A percentile compares a stretch with the other conserved stretches of the same genome.
Conservation (phyloP, 345 rosid genomes). For the Eucalyptus polyanthemos region DNA sequence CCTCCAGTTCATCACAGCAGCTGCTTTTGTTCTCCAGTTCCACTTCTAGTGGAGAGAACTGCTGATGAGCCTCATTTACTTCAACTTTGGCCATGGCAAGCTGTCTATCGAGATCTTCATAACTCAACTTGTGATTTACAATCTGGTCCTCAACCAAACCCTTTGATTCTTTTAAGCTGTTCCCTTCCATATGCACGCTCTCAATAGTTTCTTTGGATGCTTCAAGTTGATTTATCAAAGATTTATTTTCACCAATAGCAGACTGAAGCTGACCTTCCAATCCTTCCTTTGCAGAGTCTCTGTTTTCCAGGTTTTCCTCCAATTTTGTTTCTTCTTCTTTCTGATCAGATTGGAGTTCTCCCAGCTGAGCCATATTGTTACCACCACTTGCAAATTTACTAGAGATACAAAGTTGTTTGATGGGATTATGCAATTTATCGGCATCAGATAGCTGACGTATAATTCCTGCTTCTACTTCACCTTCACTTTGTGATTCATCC, state of each 20-base stretch:
- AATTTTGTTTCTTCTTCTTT: conserved; percentile 20
- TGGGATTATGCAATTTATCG: conserved; percentile 5
- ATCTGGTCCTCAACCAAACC: conserved; percentile 18
- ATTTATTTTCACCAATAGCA: conserved; percentile 4
- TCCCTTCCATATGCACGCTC: conserved; percentile 21
- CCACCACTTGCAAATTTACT: not conserved
- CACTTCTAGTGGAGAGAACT: conserved; percentile 20
- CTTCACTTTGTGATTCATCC: conserved; percentile 61
- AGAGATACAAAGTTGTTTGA: not conserved
- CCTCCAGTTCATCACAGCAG: conserved; percentile 37
- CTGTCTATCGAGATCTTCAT: conserved; percentile 24
- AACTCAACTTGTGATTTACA: conserved; percentile 13
- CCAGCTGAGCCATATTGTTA: conserved; percentile 1
- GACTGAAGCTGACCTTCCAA: conserved; percentile 12
- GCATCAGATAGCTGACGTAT: conserved; percentile 19
- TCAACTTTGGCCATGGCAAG: conserved; percentile 17
- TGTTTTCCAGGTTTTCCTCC: conserved; percentile 1
- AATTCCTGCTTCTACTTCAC: conserved; percentile 43
- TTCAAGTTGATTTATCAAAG: conserved; percentile 15
- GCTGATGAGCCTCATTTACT: conserved; percentile 14
- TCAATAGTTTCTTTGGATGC: conserved; percentile 24
- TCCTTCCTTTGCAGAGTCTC: conserved; percentile 11
- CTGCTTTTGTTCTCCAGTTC: conserved; percentile 25
- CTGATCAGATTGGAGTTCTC: conserved; percentile 1
- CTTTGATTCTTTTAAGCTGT: conserved; percentile 13